Base-by-base conservation (phyloP, 2,329 filamentous ascomycete species). In the Leptographium procerum region DNA sequence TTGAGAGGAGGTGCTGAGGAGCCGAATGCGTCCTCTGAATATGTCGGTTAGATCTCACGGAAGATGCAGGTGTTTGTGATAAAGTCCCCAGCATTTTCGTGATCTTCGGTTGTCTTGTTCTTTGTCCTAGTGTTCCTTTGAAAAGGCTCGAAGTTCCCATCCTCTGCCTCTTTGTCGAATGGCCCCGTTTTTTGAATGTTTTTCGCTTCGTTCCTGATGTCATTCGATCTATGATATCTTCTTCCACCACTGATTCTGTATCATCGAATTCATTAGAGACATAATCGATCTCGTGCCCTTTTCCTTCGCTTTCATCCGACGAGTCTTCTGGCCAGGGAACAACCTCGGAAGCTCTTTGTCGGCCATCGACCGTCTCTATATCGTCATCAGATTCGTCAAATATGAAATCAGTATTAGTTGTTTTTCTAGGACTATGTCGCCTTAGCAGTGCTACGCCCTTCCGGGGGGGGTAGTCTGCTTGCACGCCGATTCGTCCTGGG, bases 51-150 rank as follows among this genome's bases (percentile, higher is more conserved):
- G 56, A 79, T 71, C 24, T 82, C 75, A 67, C 84, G 81, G 45
- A 85, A 65, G 61, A 86, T 82, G 62, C 82, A 77, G 40, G 85
- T 71, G 19, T 66, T 70, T 8, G 79, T 78, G 24, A 75, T 68
- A 7, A 57, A n/a, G n/a, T n/a, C 60, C 52, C 48, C 24, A 65
- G 43, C 59, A 62, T 61, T 51, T 51, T 65, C 56, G 65, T 69
- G 48, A 72, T 71, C 59, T 67, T 72, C 11, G 66, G 68, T 56
- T 72, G 70, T 16, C 65, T 62, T 22, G 61, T 61, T 22, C 64
- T 63, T 26, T 64, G 61, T 7, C 61, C 62, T 2, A 61, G 59
- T 48, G 64, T 61, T 28, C 68, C 70, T 55, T 67, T 62, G 62
- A 70, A 70, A 24, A 63, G 63, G 43, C 66, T 57, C 52, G 71